phyloP scores from a whole-genome alignment of 805 yeast species.

The Clavispora asparagi region DNA sequence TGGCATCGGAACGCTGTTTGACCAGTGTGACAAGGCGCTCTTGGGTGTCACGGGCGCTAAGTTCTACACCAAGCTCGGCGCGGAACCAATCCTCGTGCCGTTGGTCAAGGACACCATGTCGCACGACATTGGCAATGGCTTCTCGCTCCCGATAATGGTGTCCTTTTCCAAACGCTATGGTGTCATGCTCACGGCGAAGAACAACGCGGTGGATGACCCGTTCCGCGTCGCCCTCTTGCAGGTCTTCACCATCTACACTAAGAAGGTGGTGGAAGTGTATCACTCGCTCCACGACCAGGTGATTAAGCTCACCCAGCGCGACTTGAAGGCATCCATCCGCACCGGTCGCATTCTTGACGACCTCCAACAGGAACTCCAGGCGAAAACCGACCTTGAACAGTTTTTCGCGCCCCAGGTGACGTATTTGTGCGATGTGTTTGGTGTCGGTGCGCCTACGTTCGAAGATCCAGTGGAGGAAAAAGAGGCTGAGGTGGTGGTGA shows the following conservation, averaged over 20 bases:
- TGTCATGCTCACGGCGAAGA: neutral
- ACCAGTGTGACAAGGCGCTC: slow-evolving; percentile 9
- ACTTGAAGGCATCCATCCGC: slow-evolving; percentile 54
- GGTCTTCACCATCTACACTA: slow-evolving; percentile 39
- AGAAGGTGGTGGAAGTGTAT: slow-evolving; percentile 36
- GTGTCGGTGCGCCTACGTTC: slow-evolving; percentile 8
- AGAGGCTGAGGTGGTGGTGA: slow-evolving; percentile 6
- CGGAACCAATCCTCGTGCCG: slow-evolving; percentile 14
- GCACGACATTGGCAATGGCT: slow-evolving; percentile 23
- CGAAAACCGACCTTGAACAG: slow-evolving; percentile 1
- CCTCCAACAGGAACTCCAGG: slow-evolving; percentile 23
- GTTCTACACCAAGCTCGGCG: slow-evolving; percentile 2
- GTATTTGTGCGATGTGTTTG: slow-evolving; percentile 7
- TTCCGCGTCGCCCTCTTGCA: slow-evolving; percentile 25
- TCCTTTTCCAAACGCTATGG: slow-evolving; percentile 38
- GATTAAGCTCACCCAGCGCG: slow-evolving; percentile 30
- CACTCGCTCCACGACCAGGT: slow-evolving; percentile 32
- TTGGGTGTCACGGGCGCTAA: slow-evolving; percentile 6
- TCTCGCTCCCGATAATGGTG: slow-evolving; percentile 35
- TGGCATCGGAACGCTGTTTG: slow-evolving; percentile 7
- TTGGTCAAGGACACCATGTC: slow-evolving; percentile 26
- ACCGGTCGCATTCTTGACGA: slow-evolving; percentile 57
- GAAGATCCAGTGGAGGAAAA: slow-evolving; percentile 23
- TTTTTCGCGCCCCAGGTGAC: slow-evolving; percentile 3
- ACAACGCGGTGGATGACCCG: slow-evolving; percentile 19